These are phyloP conservation scores for Fraxinus excelsior DNA, from an alignment of 257 asterid genomes.

Conservation along the genomic window DNA sequence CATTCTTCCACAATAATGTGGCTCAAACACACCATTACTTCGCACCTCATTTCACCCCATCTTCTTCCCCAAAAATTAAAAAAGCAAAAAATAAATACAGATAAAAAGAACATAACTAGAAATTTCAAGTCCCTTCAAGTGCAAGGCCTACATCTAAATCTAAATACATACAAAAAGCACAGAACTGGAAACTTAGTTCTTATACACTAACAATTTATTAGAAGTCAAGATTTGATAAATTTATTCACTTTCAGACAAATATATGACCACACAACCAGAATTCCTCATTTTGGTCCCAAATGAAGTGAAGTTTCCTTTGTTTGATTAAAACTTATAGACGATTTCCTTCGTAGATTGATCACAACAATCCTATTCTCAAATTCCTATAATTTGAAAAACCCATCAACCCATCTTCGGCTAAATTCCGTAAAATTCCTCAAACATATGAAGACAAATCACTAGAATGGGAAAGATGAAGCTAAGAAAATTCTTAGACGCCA, in stretches of 20 bases:
- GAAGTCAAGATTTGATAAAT: too few relatives aligned
- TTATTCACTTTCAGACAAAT: not conserved
- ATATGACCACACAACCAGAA: not conserved
- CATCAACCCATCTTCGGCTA: not conserved
- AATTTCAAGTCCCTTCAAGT: constrained; percentile 21
- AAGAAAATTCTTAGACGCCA: constrained; percentile 40
- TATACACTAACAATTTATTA: not conserved
- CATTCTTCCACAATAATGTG: too few relatives aligned
- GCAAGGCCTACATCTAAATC: constrained; percentile 26
- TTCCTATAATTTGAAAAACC: constrained; percentile 13
- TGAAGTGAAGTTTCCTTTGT: not conserved
- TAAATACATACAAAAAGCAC: not conserved
- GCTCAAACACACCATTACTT: too few relatives aligned
- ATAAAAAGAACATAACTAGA: not conserved
- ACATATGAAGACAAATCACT: not conserved
- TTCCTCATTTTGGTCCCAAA: not conserved
- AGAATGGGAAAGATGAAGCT: not conserved
- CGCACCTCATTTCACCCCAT: too few relatives aligned
- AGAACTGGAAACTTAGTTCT: not conserved
- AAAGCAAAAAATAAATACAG: too few relatives aligned
- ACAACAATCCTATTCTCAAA: not conserved
- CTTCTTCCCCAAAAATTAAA: too few relatives aligned
- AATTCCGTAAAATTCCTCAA: not conserved
- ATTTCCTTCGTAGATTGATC: not conserved
- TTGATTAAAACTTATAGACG: not conserved